Conservation (phyloP, 2,329 filamentous ascomycete species). For the Botrytis deweyae region DNA sequence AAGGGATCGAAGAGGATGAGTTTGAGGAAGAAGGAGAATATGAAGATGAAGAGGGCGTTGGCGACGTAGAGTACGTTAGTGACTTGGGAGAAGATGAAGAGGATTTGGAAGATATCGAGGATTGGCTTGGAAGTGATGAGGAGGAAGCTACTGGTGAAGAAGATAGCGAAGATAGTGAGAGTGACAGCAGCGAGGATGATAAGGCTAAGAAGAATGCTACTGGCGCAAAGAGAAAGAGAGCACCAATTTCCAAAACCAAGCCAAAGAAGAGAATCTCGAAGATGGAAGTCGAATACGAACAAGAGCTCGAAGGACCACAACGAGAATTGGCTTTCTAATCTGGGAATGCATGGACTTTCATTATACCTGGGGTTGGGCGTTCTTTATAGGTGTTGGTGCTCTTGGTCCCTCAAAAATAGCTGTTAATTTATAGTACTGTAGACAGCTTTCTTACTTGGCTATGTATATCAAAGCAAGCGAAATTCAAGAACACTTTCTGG, state of each 20-base stretch:
- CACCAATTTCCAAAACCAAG: conserved; percentile 37
- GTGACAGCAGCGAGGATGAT: conserved; percentile 48
- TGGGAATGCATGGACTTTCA: conserved; percentile 17
- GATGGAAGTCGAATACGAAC: conserved; percentile 75
- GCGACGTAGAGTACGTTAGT: conserved; percentile 87
- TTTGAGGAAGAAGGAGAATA: conserved; percentile 65
- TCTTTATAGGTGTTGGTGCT: conserved; percentile 17
- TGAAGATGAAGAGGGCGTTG: conserved; percentile 63
- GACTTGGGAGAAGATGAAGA: conserved; percentile 85
- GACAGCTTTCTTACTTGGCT: not conserved
- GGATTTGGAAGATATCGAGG: conserved; percentile 77
- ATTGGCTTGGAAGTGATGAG: conserved; percentile 75
- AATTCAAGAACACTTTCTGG: not conserved
- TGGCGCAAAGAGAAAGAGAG: conserved; percentile 51
- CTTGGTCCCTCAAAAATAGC: not conserved
- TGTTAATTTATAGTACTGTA: conserved; percentile 11
- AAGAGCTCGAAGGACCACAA: conserved; percentile 49
- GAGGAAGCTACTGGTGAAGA: conserved; percentile 47
- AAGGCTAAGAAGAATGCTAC: conserved; percentile 57
- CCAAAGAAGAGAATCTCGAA: conserved; percentile 50
- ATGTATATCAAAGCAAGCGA: conserved; percentile 1
- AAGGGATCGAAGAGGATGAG: conserved; percentile 78
- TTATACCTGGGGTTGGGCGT: conserved; percentile 25
- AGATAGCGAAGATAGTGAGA: conserved; percentile 56
- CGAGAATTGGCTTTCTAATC: conserved; percentile 27